These are phyloP conservation scores for Ceratocystis alfenasii DNA, from an alignment of 2,329 filamentous ascomycete species.

Conservation along the genomic window DNA sequence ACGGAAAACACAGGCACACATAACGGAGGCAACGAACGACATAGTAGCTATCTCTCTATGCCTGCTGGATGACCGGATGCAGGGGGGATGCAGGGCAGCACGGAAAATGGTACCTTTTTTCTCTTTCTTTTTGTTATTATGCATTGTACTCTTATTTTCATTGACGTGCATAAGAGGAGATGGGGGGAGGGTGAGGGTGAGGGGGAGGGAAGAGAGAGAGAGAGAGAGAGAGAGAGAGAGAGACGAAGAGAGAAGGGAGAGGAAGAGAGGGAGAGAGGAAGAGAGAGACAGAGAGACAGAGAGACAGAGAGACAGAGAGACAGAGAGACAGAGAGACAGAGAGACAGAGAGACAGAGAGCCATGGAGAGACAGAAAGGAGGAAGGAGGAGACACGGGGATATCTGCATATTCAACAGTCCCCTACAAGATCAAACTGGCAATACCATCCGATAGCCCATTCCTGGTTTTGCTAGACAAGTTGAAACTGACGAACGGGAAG, in stretches of 20 bases:
- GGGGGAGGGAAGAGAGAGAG: background rate
- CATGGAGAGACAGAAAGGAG: too few relatives aligned
- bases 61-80: too few relatives aligned
- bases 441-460: background rate
- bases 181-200: background rate
- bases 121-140: background rate
- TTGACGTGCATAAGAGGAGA: conserved; percentile 1
- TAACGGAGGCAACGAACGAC: background rate
- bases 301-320: too few relatives aligned
- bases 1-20: background rate
- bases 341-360: too few relatives aligned
- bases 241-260: background rate
- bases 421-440: background rate
- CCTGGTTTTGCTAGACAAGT: background rate
- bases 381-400: too few relatives aligned
- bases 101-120: background rate
- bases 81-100: too few relatives aligned
- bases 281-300: background rate
- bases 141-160: background rate
- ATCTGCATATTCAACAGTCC: background rate
- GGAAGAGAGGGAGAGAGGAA: background rate
- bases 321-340: too few relatives aligned
- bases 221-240: background rate
- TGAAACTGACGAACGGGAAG: background rate
- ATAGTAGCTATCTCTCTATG: background rate